Evolutionary conservation across 495 filamentous ascomycete genomes (phyloP).

Genomic region (Clavariopsis aquatica): DNA sequence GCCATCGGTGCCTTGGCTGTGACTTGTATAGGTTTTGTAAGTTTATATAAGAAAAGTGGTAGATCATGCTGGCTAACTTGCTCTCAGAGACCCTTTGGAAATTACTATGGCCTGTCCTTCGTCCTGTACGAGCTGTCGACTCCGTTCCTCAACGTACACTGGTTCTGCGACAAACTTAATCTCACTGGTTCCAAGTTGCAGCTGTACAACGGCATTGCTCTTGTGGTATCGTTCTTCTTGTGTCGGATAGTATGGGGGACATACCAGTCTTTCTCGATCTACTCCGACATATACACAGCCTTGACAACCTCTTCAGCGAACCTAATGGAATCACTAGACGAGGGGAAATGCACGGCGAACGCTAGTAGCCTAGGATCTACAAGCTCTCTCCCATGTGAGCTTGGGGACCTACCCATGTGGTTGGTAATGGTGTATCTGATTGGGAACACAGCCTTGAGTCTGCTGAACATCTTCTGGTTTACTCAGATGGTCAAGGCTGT

Average conservation of each 20-base stretch:
- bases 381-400: background rate
- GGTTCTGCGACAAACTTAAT: constrained; percentile 96
- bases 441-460: constrained; percentile 77
- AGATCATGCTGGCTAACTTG: background rate
- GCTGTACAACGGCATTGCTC: constrained; percentile 79
- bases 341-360: constrained; percentile 17
- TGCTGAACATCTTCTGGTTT: constrained; percentile 94
- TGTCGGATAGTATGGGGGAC: constrained; percentile 86
- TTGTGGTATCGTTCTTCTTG: constrained; percentile 73
- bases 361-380: background rate
- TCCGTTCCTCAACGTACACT: constrained; percentile 66
- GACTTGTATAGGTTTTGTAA: constrained; percentile 27
- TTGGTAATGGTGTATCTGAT: constrained; percentile 71
- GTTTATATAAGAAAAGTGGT: background rate
- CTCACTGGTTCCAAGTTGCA: constrained; percentile 83
- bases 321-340: constrained; percentile 5
- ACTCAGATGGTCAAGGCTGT: constrained; percentile 93
- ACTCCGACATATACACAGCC: constrained; percentile 32
- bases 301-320: background rate
- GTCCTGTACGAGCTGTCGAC: constrained; percentile 89
- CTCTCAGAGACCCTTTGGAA: constrained; percentile 79
- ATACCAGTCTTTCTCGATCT: constrained; percentile 25
- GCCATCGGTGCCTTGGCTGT: constrained; percentile 27
- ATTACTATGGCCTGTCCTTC: constrained; percentile 86
- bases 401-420: constrained; percentile 67